These are phyloP conservation scores for Entophlyctis luteolus DNA, from an alignment of 192 early-diverging fungal species.

Conservation along the genomic window DNA sequence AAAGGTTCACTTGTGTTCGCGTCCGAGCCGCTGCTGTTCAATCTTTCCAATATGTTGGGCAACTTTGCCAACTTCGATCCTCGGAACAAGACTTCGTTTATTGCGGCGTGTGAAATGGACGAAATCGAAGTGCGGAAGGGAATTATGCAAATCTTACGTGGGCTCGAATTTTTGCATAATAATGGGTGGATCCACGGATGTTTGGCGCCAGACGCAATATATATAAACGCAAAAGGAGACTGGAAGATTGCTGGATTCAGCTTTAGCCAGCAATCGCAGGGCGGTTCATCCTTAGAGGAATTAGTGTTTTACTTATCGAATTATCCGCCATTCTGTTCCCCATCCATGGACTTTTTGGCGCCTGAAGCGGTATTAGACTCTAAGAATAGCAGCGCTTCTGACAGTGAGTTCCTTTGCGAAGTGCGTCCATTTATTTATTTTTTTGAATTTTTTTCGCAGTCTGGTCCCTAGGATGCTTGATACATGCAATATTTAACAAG, in stretches of 20 bases:
- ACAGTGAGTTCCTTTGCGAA: too few species aligned
- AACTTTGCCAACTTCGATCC: constrained; percentile 48
- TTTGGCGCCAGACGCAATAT: constrained; percentile 66
- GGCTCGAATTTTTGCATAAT: constrained; percentile 70
- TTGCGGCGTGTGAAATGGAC: constrained; percentile 69
- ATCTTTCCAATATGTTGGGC: constrained; percentile 60
- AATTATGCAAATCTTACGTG: constrained; percentile 55
- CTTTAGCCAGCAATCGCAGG: not conserved
- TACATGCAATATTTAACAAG: constrained; percentile 65
- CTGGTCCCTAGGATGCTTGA: constrained; percentile 77
- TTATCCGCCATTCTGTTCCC: constrained; percentile 25
- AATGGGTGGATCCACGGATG: constrained; percentile 72
- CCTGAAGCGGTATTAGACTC: constrained; percentile 7
- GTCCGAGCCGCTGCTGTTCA: constrained; percentile 67
- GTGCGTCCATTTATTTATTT: not conserved
- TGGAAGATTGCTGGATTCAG: constrained; percentile 25
- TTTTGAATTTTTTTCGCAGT: constrained; percentile 28
- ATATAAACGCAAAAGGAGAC: constrained; percentile 63
- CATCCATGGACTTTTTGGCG: constrained; percentile 16
- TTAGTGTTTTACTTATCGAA: constrained; percentile 14
- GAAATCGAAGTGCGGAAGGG: constrained; percentile 79
- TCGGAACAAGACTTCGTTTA: too few species aligned
- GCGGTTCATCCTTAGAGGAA: not conserved
- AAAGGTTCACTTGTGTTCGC: constrained; percentile 68
- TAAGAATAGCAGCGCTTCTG: not conserved